Evolutionary conservation across 1,139 yeast species (phyloP).

Genomic region (Blastobotrys persicus): DNA sequence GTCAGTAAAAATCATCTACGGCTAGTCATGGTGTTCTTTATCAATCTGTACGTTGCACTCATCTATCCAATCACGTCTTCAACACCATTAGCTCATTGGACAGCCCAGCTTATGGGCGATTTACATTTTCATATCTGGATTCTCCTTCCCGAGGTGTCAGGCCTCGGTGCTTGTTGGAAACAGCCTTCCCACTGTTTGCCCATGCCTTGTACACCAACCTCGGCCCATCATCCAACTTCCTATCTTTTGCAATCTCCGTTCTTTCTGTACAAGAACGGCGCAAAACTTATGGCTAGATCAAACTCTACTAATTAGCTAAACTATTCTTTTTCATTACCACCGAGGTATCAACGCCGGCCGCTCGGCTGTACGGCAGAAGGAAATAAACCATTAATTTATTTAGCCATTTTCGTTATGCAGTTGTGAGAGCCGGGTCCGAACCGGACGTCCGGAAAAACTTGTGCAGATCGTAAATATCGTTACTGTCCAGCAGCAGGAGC

Average conservation of each 20-base stretch:
- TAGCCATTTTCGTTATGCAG: not conserved
- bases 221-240: slow-evolving; percentile 29
- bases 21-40: slow-evolving; percentile 19
- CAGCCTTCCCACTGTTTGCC: slow-evolving; percentile 59
- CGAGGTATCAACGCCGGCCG: no score
- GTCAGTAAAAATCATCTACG: slow-evolving; percentile 12
- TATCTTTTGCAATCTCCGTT: slow-evolving; percentile 22
- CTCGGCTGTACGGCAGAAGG: no score
- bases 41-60: slow-evolving; percentile 49
- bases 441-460: not conserved
- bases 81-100: slow-evolving; percentile 63
- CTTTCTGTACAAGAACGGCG: slow-evolving; percentile 45
- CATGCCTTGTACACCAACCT: slow-evolving; percentile 47
- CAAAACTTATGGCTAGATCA: slow-evolving; percentile 43
- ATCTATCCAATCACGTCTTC: slow-evolving; percentile 54
- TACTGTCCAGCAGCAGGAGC: not conserved
- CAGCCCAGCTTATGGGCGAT: slow-evolving; percentile 72
- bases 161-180: slow-evolving; percentile 61
- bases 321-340: no score
- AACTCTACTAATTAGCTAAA: slow-evolving; percentile 28
- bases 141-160: slow-evolving; percentile 66
- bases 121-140: slow-evolving; percentile 70
- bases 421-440: not conserved
- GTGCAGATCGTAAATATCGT: not conserved
- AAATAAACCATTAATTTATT: no score